Conservation (phyloP, 164 flowering plant species). For the Platanus orientalis region DNA sequence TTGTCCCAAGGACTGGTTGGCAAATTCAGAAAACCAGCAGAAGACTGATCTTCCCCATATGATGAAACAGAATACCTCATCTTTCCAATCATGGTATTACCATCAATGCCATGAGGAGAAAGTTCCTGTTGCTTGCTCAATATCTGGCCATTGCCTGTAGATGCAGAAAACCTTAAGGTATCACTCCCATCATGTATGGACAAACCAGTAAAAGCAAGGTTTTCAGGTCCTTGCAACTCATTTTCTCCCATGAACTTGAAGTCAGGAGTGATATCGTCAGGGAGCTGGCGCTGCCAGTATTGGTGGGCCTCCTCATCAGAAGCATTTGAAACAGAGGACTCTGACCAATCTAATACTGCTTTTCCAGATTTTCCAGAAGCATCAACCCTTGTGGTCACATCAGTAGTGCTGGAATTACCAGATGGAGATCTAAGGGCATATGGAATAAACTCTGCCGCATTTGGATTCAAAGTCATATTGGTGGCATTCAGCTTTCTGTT, state of each 20-base stretch:
- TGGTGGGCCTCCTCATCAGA: conserved; percentile 94
- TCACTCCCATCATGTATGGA: conserved; percentile 64
- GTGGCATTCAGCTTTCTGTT: conserved; percentile 33
- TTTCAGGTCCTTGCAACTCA: conserved; percentile 50
- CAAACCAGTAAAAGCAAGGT: conserved; percentile 54
- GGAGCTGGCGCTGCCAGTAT: conserved; percentile 84
- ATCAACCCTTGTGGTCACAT: conserved; percentile 35
- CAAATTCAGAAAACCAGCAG: conserved; percentile 33
- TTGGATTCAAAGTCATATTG: conserved; percentile 67
- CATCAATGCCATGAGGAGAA: conserved; percentile 36
- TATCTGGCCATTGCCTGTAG: conserved; percentile 36
- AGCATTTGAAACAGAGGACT: conserved; percentile 66
- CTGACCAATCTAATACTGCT: conserved; percentile 64
- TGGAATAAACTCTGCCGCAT: conserved; percentile 96
- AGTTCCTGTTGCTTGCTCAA: conserved; percentile 45
- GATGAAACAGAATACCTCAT: conserved; percentile 41
- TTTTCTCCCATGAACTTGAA: conserved; percentile 69
- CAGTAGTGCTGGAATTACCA: conserved; percentile 34
- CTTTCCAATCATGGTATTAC: conserved; percentile 47
- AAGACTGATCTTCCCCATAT: conserved; percentile 49
- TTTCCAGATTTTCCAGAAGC: conserved; percentile 48
- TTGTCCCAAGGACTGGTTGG: conserved; percentile 68
- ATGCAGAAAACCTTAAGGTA: conserved; percentile 40
- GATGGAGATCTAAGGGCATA: conserved; percentile 53
- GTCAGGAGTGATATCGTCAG: conserved; percentile 97